Evolutionary conservation across 1,284 basidiomycete genomes (phyloP).

Genomic region (Pseudozyma sp.): DNA sequence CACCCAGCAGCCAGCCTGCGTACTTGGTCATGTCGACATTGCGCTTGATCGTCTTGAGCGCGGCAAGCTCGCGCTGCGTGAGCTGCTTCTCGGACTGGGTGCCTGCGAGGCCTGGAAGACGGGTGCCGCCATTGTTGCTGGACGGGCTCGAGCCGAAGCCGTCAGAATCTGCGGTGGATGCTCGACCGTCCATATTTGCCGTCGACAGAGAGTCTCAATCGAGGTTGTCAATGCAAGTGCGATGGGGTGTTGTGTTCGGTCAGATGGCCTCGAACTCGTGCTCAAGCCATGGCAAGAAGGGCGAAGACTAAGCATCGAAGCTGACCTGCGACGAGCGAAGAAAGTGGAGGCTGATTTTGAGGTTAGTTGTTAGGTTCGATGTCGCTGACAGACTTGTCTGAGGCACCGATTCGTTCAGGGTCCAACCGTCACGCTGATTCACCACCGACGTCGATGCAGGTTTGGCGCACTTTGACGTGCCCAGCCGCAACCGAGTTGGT

Average conservation of each 20-base stretch:
- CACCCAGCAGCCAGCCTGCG: slow-evolving; percentile 47
- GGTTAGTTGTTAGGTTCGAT: background rate
- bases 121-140: slow-evolving; percentile 7
- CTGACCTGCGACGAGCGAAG: no score
- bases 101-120: slow-evolving; percentile 37
- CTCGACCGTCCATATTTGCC: slow-evolving; percentile 2
- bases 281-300: no score
- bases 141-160: slow-evolving; percentile 10
- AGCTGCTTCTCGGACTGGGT: slow-evolving; percentile 47
- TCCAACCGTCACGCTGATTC: slow-evolving; percentile 23
- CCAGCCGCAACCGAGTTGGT: background rate
- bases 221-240: background rate
- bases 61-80: slow-evolving; percentile 41
- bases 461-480: slow-evolving; percentile 30
- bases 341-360: slow-evolving; percentile 5
- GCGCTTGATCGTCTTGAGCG: slow-evolving; percentile 42
- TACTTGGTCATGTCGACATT: slow-evolving; percentile 48
- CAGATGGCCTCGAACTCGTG: no score
- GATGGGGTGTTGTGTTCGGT: no score
- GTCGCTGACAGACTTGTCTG: background rate
- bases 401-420: background rate
- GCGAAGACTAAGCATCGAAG: no score
- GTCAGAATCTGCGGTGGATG: background rate
- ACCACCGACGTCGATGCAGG: slow-evolving; percentile 25
- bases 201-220: background rate